These are phyloP conservation scores for Lycium ferocissimum DNA, from an alignment of 257 asterid species.

Conservation along the genomic window DNA sequence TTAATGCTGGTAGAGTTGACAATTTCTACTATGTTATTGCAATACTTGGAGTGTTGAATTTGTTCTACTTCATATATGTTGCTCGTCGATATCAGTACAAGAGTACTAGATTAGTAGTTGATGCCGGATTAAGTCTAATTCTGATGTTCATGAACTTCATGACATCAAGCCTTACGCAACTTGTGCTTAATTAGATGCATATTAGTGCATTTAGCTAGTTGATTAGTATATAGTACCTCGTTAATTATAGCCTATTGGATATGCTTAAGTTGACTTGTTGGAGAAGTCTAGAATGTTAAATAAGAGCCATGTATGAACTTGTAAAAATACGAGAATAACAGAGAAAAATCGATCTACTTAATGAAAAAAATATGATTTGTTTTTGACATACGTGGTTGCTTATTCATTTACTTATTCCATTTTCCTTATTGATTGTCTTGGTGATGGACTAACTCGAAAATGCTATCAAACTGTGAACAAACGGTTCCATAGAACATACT, in stretches of 20 bases:
- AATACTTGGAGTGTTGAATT: conserved; percentile 66
- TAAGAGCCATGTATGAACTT: not conserved
- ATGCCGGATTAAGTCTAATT: conserved; percentile 34
- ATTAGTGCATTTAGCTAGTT: not conserved
- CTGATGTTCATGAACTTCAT: conserved; percentile 52
- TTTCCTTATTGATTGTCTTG: not conserved
- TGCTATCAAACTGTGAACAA: not conserved
- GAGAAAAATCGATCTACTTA: not conserved
- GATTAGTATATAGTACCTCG: too few species aligned
- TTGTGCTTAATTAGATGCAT: not conserved
- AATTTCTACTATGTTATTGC: conserved; percentile 71
- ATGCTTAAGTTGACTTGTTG: not conserved
- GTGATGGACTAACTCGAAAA: not conserved
- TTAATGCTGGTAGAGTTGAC: conserved; percentile 67
- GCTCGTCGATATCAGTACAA: conserved; percentile 68
- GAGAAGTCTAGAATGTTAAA: not conserved
- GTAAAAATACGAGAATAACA: not conserved
- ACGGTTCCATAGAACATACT: not conserved
- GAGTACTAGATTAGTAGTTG: conserved; percentile 43
- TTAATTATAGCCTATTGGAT: not conserved
- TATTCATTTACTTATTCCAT: too few species aligned
- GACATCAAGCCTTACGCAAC: conserved; percentile 34
- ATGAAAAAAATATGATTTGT: too few species aligned
- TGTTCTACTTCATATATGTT: conserved; percentile 58
- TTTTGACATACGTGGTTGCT: not conserved